phyloP scores from a whole-genome alignment of 495 filamentous ascomycete genomes.

The Chaetomium fimeti region DNA sequence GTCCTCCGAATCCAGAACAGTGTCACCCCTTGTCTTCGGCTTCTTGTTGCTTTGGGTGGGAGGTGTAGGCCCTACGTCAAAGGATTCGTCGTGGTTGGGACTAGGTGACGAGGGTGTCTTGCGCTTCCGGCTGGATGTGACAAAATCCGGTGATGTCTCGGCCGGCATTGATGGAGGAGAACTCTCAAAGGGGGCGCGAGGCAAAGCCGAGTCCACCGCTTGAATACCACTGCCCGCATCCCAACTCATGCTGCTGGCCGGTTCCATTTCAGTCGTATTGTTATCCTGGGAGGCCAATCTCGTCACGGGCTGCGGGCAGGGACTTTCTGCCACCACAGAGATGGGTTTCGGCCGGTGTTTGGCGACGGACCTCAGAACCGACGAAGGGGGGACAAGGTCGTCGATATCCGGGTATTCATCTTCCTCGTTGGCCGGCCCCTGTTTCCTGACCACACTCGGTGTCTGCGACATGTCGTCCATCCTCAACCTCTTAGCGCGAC shows the following conservation, averaged over 20 bases:
- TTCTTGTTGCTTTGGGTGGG: conserved; percentile 5
- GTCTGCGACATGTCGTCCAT: not conserved
- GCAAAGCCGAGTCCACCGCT: not conserved
- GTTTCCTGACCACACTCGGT: conserved; percentile 49
- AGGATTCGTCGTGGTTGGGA: not conserved
- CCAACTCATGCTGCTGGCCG: not conserved
- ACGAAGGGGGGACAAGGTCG: conserved; percentile 31
- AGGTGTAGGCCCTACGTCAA: not conserved
- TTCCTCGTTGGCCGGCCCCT: conserved; percentile 20
- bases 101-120: conserved; percentile 23
- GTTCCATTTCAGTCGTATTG: too few relatives aligned
- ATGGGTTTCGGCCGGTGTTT: conserved; percentile 8
- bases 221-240: too few relatives aligned
- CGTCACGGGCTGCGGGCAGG: not conserved
- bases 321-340: not conserved
- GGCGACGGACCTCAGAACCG: conserved; percentile 17
- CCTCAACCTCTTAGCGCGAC: conserved; percentile 57
- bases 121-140: conserved; percentile 23
- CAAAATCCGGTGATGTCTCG: not conserved
- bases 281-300: not conserved
- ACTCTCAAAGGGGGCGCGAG: not conserved
- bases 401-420: conserved; percentile 46
- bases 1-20: conserved; percentile 54
- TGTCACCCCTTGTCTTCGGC: conserved; percentile 20
- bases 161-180: conserved; percentile 2